Evolutionary conservation across 306 rosid species (phyloP), one percentile per base, ranked within the genome.

Genomic region (Myrica gale): DNA sequence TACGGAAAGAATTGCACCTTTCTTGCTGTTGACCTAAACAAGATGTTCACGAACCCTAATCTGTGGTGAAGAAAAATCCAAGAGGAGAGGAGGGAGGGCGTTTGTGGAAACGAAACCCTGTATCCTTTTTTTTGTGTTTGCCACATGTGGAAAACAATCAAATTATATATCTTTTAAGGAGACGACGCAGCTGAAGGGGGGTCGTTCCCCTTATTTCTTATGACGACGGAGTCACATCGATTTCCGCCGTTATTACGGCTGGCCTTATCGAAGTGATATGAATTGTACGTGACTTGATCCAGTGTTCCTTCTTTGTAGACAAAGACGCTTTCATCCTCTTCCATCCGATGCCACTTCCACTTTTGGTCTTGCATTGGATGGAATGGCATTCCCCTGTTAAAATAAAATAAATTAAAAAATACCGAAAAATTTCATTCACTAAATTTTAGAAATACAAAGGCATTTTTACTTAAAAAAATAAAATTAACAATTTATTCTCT

Each of bases 271-370:
- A 73, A 72, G 58, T 82, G 84, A 76, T 87, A 87, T 0, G 46
- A 20, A 65, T 58, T 80, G 16, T 73, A 58, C 16, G 85, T 58
- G 4, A 82, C 71, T 60, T 79, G 87, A 72, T 85, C 91, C 13
- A 87, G 26, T 8, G 91, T 87, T 63, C 91, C 91, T 74, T 87
- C 91, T 66, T 87, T 78, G 72, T 84, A 87, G 17, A 85, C 88
- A 69, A 84, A 84, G 57, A 84, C 53, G 42, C 78, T 61, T 39
- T 79, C 76, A 6, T 80, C 88, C 55, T 87, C 88, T 43, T 82
- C 85, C 75, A 84, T 84, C 1, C 63, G 53, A 11, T 87, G 85
- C 91, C 88, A 87, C 65, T 84, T 87, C 76, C 88, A 71, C 70
- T 58, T 82, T 39, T 74, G 68, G 46, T 87, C 91, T 7, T 78